Evolutionary conservation across 192 early-diverging fungal species (phyloP).

Genomic region (Neocallimastix lanati): DNA sequence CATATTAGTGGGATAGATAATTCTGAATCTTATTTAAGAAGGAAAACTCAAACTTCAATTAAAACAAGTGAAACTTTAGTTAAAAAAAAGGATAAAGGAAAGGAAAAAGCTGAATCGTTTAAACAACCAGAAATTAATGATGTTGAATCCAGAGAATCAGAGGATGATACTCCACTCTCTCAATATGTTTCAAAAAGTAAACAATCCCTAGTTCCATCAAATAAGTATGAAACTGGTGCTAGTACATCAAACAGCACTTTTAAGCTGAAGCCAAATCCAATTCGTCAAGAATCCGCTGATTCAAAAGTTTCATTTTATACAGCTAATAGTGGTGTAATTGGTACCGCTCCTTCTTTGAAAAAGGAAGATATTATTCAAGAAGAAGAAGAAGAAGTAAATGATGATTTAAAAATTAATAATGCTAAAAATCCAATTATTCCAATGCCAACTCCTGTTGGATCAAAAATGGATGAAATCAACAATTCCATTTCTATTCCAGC

Average conservation of each 20-base stretch:
- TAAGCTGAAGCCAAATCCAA: too few relatives aligned
- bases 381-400: too few relatives aligned
- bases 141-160: not conserved
- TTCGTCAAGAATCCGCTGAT: not conserved
- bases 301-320: not conserved
- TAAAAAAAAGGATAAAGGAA: not conserved
- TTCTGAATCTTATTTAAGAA: not conserved
- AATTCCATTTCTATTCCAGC: too few relatives aligned
- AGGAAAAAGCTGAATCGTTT: too few relatives aligned
- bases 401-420: too few relatives aligned
- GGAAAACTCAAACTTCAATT: too few relatives aligned
- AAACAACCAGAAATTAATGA: not conserved
- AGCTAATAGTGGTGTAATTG: not conserved
- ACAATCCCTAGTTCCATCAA: not conserved
- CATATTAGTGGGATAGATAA: not conserved
- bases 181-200: not conserved
- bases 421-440: too few relatives aligned
- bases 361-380: not conserved
- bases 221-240: too few relatives aligned
- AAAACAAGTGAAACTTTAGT: too few relatives aligned
- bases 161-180: not conserved
- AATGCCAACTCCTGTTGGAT: too few relatives aligned
- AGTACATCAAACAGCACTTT: too few relatives aligned
- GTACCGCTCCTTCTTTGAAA: not conserved
- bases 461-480: too few relatives aligned